Conservation (phyloP, 1,284 basidiomycete species). For the Ustanciosporium gigantosporum region DNA sequence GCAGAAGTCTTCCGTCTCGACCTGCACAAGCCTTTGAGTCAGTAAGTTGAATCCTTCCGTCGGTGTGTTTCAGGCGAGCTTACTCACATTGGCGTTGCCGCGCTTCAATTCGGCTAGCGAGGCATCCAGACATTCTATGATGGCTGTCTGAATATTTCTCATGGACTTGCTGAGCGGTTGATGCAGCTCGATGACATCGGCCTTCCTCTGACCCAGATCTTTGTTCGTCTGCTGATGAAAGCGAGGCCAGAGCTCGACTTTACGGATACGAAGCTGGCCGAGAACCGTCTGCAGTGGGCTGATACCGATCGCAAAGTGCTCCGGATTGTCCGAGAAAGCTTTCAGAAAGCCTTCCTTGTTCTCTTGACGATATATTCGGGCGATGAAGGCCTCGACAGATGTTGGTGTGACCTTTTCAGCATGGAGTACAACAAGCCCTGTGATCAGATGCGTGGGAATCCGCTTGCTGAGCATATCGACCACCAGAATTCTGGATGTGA, state of each 20-base stretch:
- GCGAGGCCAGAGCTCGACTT: constrained; percentile 82
- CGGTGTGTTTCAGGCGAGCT: background rate
- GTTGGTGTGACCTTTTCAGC: constrained; percentile 83
- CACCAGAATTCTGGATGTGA: constrained; percentile 90
- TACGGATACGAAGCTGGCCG: constrained; percentile 85
- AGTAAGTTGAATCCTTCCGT: background rate
- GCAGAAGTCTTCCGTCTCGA: constrained; percentile 90
- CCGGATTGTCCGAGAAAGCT: constrained; percentile 94
- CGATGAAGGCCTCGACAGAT: constrained; percentile 56
- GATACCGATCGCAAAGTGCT: constrained; percentile 87
- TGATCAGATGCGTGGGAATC: constrained; percentile 81
- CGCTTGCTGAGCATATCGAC: constrained; percentile 89
- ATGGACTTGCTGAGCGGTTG: constrained; percentile 84
- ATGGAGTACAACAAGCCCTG: constrained; percentile 90
- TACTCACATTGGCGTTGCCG: constrained; percentile 75
- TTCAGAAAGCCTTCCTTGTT: constrained; percentile 80
- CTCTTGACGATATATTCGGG: constrained; percentile 51
- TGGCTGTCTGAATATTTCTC: constrained; percentile 86
- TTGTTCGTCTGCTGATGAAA: constrained; percentile 69
- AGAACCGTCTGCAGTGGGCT: constrained; percentile 89
- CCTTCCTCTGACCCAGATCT: constrained; percentile 64
- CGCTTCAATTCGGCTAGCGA: constrained; percentile 89
- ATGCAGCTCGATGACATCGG: constrained; percentile 89
- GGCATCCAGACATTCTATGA: constrained; percentile 90
- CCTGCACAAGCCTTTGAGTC: constrained; percentile 68